Evolutionary conservation across 441 rosid species (phyloP).

Genomic region (Adansonia grandidieri): DNA sequence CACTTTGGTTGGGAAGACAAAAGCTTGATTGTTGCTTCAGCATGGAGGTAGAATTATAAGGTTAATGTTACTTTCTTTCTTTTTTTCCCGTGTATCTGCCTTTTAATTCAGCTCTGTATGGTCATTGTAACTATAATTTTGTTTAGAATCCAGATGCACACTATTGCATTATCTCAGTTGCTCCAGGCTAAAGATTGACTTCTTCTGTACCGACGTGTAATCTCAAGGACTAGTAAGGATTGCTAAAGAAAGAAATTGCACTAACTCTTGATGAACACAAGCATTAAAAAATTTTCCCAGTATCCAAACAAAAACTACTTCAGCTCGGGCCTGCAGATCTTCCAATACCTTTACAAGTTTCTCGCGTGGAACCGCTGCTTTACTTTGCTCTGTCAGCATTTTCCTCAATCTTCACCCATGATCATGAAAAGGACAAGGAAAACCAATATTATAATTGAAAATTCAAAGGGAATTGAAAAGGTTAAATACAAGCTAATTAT

Average conservation of each 20-base stretch:
- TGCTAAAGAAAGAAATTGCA: neutral
- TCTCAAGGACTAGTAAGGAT: constrained; percentile 21
- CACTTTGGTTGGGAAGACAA: constrained; percentile 94
- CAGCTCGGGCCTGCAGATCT: constrained; percentile 94
- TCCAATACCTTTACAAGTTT: constrained; percentile 77
- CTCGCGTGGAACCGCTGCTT: constrained; percentile 54
- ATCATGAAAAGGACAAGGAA: constrained; percentile 17
- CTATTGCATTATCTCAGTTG: constrained; percentile 29
- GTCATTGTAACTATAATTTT: constrained; percentile 33
- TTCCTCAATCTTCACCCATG: constrained; percentile 62
- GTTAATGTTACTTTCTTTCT: neutral
- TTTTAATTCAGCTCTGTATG: neutral
- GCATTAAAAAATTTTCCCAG: neutral
- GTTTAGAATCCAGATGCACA: constrained; percentile 32
- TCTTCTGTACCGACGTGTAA: constrained; percentile 20
- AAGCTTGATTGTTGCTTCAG: constrained; percentile 91
- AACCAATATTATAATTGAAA: neutral
- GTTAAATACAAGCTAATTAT: constrained; percentile 12
- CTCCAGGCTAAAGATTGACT: constrained; percentile 19
- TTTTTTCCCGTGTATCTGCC: neutral
- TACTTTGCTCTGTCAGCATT: constrained; percentile 62
- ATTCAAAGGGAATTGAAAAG: constrained; percentile 4
- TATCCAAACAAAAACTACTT: constrained; percentile 48
- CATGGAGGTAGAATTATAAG: constrained; percentile 67
- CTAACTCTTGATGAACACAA: neutral